Conservation (phyloP, 208 protist species). For the Acanthamoeba lenticulata region DNA sequence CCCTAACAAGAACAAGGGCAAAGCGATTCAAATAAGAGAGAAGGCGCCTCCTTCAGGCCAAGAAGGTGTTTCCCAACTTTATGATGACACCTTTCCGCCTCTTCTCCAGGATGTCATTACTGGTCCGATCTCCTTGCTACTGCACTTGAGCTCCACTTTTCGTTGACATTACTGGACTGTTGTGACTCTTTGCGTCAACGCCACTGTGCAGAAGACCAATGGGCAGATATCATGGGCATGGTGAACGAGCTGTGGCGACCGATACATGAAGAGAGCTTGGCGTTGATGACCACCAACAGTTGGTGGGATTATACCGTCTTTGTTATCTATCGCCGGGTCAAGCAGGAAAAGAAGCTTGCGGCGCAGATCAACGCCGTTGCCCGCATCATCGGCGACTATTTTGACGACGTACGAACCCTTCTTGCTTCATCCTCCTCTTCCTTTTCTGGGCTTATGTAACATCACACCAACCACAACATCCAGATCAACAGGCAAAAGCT, state of each 20-base stretch:
- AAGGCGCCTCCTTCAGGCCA: not conserved
- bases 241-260: not conserved
- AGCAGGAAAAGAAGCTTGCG: not conserved
- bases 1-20: too few relatives aligned
- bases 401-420: not conserved
- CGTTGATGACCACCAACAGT: not conserved
- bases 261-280: not conserved
- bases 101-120: not conserved
- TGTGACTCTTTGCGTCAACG: not conserved
- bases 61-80: not conserved
- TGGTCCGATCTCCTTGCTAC: not conserved
- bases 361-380: not conserved
- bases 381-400: not conserved
- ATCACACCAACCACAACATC: too few relatives aligned
- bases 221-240: not conserved
- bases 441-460: not conserved
- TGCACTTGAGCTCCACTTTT: not conserved
- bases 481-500: not conserved
- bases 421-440: not conserved
- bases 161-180: not conserved
- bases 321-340: not conserved
- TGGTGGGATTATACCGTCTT: slow-evolving; percentile 21
- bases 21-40: too few relatives aligned
- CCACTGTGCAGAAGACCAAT: not conserved
- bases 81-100: not conserved